A percentile compares a stretch with the other conserved stretches of the same genome.
Conservation (phyloP, 768 basidiomycete genomes). For the Russula sp. region DNA sequence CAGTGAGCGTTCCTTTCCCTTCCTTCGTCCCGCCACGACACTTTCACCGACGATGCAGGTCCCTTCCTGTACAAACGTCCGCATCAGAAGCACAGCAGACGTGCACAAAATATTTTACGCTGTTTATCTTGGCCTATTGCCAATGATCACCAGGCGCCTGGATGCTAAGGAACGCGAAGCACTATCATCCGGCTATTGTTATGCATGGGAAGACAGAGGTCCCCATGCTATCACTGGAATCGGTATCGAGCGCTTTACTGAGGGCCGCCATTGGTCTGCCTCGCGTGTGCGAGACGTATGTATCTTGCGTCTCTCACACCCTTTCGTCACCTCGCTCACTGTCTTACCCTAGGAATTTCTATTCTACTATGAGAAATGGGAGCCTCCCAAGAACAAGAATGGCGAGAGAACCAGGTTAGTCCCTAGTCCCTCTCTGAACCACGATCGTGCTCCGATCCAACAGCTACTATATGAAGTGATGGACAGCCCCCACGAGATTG, state of each 20-base stretch:
- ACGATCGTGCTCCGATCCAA: conserved; percentile 20
- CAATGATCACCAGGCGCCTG: conserved; percentile 74
- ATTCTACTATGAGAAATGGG: conserved; percentile 51
- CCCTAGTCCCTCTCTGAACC: conserved; percentile 18
- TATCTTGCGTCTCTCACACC: not conserved
- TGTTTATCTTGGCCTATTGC: conserved; percentile 60
- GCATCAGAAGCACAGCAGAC: conserved; percentile 72
- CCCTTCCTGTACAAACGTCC: conserved; percentile 69
- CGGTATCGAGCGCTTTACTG: conserved; percentile 82
- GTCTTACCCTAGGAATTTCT: conserved; percentile 40
- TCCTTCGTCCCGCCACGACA: conserved; percentile 24
- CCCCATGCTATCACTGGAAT: conserved; percentile 73
- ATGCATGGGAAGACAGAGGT: conserved; percentile 85
- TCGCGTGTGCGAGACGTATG: conserved; percentile 56
- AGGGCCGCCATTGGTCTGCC: conserved; percentile 80
- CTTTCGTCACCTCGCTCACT: conserved; percentile 12
- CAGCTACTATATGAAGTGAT: conserved; percentile 27
- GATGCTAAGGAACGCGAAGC: conserved; percentile 69
- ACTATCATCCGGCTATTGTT: conserved; percentile 72
- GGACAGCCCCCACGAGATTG: conserved; percentile 39
- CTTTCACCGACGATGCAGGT: conserved; percentile 51
- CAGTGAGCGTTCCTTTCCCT: conserved; percentile 15
- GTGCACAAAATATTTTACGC: conserved; percentile 79
- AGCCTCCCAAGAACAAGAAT: conserved; percentile 35
- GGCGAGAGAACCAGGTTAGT: conserved; percentile 28